Conservation (phyloP, 2,329 filamentous ascomycete genomes). For the Stagonosporopsis rhizophila region DNA sequence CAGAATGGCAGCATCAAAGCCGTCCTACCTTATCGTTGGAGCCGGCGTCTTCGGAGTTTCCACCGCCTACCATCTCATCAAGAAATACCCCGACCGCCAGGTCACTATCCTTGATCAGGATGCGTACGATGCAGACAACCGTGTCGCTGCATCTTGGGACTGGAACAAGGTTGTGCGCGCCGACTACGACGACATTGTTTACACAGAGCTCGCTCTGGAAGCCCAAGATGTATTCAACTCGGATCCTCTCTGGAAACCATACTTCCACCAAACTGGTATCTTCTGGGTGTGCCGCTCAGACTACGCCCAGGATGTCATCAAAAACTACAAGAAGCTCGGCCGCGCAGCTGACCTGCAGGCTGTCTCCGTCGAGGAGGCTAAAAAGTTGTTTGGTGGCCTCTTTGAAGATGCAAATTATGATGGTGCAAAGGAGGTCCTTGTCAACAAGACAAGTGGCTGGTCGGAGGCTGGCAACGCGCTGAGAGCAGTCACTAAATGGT, state of each 20-base stretch:
- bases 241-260: slow-evolving; percentile 63
- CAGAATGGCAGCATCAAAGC: slow-evolving; percentile 39
- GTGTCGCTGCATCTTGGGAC: slow-evolving; percentile 71
- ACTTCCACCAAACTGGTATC: slow-evolving; percentile 61
- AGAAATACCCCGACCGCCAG: slow-evolving; percentile 51
- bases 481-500: slow-evolving; percentile 60
- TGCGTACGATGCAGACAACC: slow-evolving; percentile 41
- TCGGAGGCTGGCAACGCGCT: slow-evolving; percentile 67
- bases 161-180: slow-evolving; percentile 76
- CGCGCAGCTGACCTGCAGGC: slow-evolving; percentile 55
- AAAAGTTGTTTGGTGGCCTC: slow-evolving; percentile 64
- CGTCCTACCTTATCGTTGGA: slow-evolving; percentile 46
- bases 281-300: slow-evolving; percentile 53
- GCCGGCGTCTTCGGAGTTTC: slow-evolving; percentile 49
- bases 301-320: slow-evolving; percentile 58
- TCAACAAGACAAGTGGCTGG: slow-evolving; percentile 69
- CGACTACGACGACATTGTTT: slow-evolving; percentile 70
- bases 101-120: slow-evolving; percentile 52
- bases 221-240: slow-evolving; percentile 67
- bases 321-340: slow-evolving; percentile 59
- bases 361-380: slow-evolving; percentile 58
- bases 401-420: slow-evolving; percentile 68
- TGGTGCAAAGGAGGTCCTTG: slow-evolving; percentile 64
- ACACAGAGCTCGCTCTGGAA: slow-evolving; percentile 70
- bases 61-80: slow-evolving; percentile 50